Conservation (phyloP, 768 basidiomycete species). For the Kwoniella botswanensis region DNA sequence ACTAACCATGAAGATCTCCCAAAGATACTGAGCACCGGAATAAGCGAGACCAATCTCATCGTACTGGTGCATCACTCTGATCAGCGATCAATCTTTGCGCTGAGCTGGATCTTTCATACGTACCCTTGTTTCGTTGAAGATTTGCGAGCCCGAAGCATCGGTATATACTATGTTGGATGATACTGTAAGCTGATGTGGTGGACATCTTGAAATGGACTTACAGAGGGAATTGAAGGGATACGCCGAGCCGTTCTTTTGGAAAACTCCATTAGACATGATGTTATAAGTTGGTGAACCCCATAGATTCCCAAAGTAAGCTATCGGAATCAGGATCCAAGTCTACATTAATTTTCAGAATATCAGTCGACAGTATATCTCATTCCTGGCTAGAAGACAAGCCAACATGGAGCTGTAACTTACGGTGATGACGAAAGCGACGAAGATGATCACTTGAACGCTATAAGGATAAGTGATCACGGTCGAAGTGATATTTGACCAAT, state of each 20-base stretch:
- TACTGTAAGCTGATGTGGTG: too few species aligned
- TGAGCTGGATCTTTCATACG: background rate
- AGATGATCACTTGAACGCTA: slow-evolving; percentile 7
- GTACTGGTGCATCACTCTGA: slow-evolving; percentile 1
- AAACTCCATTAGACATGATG: slow-evolving; percentile 25
- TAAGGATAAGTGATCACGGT: slow-evolving; percentile 25
- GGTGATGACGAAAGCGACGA: slow-evolving; percentile 9
- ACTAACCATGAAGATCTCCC: slow-evolving; percentile 26
- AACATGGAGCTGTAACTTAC: slow-evolving; percentile 2
- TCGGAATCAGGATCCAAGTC: slow-evolving; percentile 23
- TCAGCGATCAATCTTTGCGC: background rate
- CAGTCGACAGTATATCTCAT: background rate
- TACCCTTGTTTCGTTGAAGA: slow-evolving; percentile 22
- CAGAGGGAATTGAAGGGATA: slow-evolving; percentile 20
- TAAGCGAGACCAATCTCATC: slow-evolving; percentile 23
- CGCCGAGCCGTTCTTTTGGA: slow-evolving; percentile 22
- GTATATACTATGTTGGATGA: slow-evolving; percentile 12
- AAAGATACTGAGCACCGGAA: slow-evolving; percentile 21
- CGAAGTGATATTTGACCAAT: slow-evolving; percentile 27
- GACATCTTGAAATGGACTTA: background rate
- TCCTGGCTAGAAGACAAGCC: too few species aligned
- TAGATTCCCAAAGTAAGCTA: slow-evolving; percentile 24
- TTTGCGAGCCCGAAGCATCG: slow-evolving; percentile 15
- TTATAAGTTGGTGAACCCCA: slow-evolving; percentile 26
- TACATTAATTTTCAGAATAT: background rate